Percentiles rank a stretch among this genome's conserved stretches.
Conservation (phyloP, 2,329 filamentous ascomycete species). For the Fusarium sp. region DNA sequence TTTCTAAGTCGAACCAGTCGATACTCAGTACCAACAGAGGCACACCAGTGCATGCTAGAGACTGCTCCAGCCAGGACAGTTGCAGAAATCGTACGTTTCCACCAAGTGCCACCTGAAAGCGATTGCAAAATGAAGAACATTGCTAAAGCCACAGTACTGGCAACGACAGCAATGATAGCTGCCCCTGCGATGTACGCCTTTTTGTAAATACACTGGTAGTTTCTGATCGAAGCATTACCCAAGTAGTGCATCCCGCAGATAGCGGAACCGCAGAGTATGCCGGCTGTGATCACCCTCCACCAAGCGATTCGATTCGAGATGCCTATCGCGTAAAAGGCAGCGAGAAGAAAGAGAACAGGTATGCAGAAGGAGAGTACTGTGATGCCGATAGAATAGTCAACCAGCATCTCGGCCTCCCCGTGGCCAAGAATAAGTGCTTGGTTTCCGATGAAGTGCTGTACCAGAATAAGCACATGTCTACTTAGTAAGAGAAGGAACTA, state of each 20-base stretch:
- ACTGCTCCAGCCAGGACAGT: conserved; percentile 80
- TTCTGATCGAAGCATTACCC: conserved; percentile 83
- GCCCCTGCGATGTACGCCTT: conserved; percentile 73
- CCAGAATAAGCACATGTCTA: background rate
- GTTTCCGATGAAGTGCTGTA: conserved; percentile 26
- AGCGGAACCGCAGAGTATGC: conserved; percentile 76
- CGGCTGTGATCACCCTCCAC: conserved; percentile 71
- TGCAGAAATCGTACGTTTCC: conserved; percentile 76
- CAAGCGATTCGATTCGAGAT: conserved; percentile 68
- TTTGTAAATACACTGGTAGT: conserved; percentile 76
- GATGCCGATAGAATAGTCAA: conserved; percentile 12
- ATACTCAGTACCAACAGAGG: conserved; percentile 77
- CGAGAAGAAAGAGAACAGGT: conserved; percentile 74
- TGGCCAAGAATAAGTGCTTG: conserved; percentile 3
- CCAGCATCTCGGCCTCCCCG: conserved; percentile 13
- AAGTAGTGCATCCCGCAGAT: conserved; percentile 90
- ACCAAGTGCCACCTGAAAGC: conserved; percentile 82
- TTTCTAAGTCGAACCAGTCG: conserved; percentile 60
- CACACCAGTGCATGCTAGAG: conserved; percentile 90
- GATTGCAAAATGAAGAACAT: conserved; percentile 83
- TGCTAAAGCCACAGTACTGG: conserved; percentile 76
- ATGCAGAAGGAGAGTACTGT: conserved; percentile 19
- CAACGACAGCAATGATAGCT: conserved; percentile 76
- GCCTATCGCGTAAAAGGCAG: conserved; percentile 79
- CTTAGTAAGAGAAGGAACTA: conserved; percentile 5